Evolutionary conservation across 768 basidiomycete species (phyloP).

Genomic region (Coprinellus aureogranulatus): DNA sequence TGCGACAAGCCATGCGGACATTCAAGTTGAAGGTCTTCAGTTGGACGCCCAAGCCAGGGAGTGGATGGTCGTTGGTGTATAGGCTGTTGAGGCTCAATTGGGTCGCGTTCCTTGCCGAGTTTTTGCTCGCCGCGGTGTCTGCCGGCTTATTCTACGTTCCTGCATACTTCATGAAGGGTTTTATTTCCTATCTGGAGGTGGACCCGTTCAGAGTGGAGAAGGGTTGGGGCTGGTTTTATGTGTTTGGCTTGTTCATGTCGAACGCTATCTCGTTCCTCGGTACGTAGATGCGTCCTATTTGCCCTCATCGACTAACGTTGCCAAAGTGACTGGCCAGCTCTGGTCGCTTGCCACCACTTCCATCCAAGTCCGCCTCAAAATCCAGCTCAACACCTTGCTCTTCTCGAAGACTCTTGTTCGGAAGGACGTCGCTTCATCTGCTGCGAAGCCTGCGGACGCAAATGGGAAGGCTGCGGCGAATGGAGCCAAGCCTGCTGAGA

Average conservation of each 20-base stretch:
- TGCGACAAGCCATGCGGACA: conserved; percentile 56
- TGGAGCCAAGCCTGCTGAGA: conserved; percentile 3
- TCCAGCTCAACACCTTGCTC: conserved; percentile 80
- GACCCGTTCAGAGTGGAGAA: conserved; percentile 54
- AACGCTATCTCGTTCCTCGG: conserved; percentile 33
- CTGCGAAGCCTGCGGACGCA: conserved; percentile 18
- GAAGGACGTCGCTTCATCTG: conserved; percentile 78
- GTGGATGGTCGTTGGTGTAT: conserved; percentile 64
- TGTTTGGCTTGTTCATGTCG: conserved; percentile 33
- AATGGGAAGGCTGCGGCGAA: conserved; percentile 10
- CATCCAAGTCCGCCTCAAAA: conserved; percentile 65
- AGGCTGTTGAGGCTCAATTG: conserved; percentile 60
- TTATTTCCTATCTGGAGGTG: conserved; percentile 65
- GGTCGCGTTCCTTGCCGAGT: conserved; percentile 35
- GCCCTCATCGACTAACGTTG: neutral
- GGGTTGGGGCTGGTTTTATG: conserved; percentile 74
- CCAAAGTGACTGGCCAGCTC: conserved; percentile 60
- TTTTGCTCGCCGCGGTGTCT: conserved; percentile 50
- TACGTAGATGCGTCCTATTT: conserved; percentile 17
- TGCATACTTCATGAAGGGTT: conserved; percentile 57
- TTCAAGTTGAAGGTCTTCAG: conserved; percentile 49
- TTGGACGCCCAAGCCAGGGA: conserved; percentile 61
- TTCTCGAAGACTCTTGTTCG: conserved; percentile 84
- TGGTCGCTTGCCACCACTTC: conserved; percentile 69
- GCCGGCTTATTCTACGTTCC: conserved; percentile 70